A percentile compares a stretch with the other conserved stretches of the same genome.
These are phyloP conservation scores for Anthracocystis panici-leucophaei DNA, from an alignment of 1,284 basidiomycete species.

Conservation along the genomic window DNA sequence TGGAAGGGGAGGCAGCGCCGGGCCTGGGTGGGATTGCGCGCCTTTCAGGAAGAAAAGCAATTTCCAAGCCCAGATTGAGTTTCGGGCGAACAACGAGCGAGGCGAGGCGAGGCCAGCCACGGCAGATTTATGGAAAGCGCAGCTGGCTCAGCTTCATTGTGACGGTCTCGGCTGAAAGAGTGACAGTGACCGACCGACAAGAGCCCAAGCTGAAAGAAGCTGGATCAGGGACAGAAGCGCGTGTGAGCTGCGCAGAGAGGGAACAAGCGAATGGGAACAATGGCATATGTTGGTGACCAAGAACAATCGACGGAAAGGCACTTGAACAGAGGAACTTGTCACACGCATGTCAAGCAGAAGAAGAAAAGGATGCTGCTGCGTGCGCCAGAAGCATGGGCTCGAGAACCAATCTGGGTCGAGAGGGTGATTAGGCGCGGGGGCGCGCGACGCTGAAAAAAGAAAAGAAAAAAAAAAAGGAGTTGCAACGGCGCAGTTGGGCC, in stretches of 20 bases:
- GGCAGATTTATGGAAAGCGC: too few species aligned
- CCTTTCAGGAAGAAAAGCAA: background rate
- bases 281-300: too few species aligned
- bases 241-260: background rate
- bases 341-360: too few species aligned
- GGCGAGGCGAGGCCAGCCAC: background rate
- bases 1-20: background rate
- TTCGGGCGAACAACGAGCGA: background rate
- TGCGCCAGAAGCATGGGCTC: too few species aligned
- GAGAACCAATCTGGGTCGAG: too few species aligned
- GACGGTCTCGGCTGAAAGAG: conserved; percentile 6
- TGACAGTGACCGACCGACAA: background rate
- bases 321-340: too few species aligned
- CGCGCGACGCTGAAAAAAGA: background rate
- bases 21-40: conserved; percentile 5
- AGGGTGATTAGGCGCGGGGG: too few species aligned
- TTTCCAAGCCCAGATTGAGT: background rate
- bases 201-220: background rate
- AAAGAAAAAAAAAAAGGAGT: background rate
- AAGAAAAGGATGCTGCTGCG: too few species aligned
- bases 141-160: background rate
- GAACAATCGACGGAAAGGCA: too few species aligned
- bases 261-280: too few species aligned
- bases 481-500: conserved; percentile 3
- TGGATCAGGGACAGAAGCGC: conserved; percentile 2